Evolutionary conservation across 2,329 filamentous ascomycete genomes (phyloP), one percentile per base, ranked within the genome.

Genomic region (Aspergillus intermedius): DNA sequence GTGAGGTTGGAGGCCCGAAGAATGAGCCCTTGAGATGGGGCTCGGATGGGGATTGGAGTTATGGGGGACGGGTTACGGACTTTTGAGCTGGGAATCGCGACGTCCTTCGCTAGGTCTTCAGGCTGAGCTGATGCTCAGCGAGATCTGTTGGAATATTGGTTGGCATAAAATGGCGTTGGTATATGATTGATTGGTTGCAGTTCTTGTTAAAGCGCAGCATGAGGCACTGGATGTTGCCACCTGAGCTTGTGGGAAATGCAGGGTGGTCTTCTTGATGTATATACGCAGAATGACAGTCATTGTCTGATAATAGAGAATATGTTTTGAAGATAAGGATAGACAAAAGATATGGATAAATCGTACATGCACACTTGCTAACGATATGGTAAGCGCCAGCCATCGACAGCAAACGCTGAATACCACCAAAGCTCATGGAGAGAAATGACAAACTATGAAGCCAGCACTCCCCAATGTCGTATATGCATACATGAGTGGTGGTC

Each of bases 1-100:
- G 93, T 21, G 93, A 98, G 77, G 82, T 96, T 9, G 93, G 93
- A 5, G 93, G 93, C 1, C 93, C 93, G 5, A 98, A 97, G 82
- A 97, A 95, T 64, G 91, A 98, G 71, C 93, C 93, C 45, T 64
- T 97, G 65, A 75, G 91, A 60, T 96, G 91, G 91, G 90, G 90
- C 0, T 75, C 78, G 15, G 66, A 61, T 0, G 84, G 88, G 1
- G 84, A 87, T 66, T 98, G 91, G 86, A 96, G 89, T 67, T 98
- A 88, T 69, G 96, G 96, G 69, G 93, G 93, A 42, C 77, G 91
- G 54, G 91, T 94, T 47, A 97, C 91, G 21, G 93, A 98, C 71
- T 98, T 98, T 52, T 82, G 62, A 74, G 46, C 3, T 17, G 5
- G 5, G 21, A 22, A 5, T 3, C 4, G 21, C 5, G 21, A n/a